Conservation (phyloP, 2,329 filamentous ascomycete species). For the Hypoxylon sp. region DNA sequence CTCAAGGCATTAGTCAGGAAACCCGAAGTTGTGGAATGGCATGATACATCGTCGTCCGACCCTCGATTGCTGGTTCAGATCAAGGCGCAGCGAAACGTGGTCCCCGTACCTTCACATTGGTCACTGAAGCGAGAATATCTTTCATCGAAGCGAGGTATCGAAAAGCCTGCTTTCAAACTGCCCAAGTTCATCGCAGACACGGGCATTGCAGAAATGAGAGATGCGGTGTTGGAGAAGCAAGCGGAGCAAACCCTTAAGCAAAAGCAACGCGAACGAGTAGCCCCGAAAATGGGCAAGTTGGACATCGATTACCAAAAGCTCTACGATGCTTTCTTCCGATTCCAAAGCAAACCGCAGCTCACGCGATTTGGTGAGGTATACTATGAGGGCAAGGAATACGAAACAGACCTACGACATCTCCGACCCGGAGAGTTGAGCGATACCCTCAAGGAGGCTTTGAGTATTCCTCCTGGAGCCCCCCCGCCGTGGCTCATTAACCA, state of each 20-base stretch:
- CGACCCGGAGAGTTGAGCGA: conserved; percentile 91
- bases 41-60: conserved; percentile 90
- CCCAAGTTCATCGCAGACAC: conserved; percentile 98
- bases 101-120: conserved; percentile 95
- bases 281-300: conserved; percentile 94
- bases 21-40: conserved; percentile 97
- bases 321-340: conserved; percentile 97
- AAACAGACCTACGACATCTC: conserved; percentile 91
- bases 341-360: conserved; percentile 93
- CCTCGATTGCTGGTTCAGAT: conserved; percentile 90
- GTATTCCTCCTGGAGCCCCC: conserved; percentile 90
- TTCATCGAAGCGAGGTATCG: conserved; percentile 94
- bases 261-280: conserved; percentile 92
- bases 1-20: conserved; percentile 90
- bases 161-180: conserved; percentile 91
- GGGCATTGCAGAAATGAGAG: conserved; percentile 97
- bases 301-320: conserved; percentile 99
- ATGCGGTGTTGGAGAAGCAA: conserved; percentile 95
- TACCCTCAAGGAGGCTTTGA: conserved; percentile 88
- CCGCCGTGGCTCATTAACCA: conserved; percentile 98
- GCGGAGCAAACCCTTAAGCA: conserved; percentile 91
- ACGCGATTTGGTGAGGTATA: conserved; percentile 99
- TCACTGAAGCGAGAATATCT: conserved; percentile 96
- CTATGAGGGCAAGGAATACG: conserved; percentile 98
- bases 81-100: conserved; percentile 93